Evolutionary conservation across 768 basidiomycete genomes (phyloP).

Genomic region (Russula sp.): DNA sequence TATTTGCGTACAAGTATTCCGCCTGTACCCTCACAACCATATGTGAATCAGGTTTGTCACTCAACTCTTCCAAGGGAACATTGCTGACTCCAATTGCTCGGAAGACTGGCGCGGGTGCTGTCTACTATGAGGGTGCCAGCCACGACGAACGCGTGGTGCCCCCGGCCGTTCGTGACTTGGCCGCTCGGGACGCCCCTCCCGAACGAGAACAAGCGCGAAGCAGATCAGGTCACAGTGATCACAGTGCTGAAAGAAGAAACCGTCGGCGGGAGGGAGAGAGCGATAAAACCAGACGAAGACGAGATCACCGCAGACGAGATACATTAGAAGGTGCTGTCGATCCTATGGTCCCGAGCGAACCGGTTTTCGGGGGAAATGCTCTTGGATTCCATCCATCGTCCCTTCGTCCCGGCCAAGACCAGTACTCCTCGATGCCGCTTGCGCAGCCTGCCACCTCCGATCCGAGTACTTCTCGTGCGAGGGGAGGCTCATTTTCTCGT

Average conservation of each 20-base stretch:
- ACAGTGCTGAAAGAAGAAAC: slow-evolving; percentile 18
- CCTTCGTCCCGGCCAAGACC: slow-evolving; percentile 14
- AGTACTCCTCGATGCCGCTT: slow-evolving; percentile 9
- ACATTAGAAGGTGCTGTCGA: slow-evolving; percentile 6
- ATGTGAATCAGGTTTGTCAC: slow-evolving; percentile 22
- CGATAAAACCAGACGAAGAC: slow-evolving; percentile 13
- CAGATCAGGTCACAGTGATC: slow-evolving; percentile 20
- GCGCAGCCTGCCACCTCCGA: slow-evolving; percentile 8
- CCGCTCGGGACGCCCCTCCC: slow-evolving; percentile 4
- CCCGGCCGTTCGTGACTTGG: slow-evolving; percentile 14
- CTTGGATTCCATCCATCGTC: slow-evolving; percentile 19
- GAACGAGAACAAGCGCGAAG: slow-evolving; percentile 19
- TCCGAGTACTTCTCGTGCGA: slow-evolving; percentile 10
- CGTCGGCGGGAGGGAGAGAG: slow-evolving; percentile 23
- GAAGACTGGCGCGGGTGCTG: slow-evolving; percentile 24
- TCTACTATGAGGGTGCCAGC: slow-evolving; percentile 23
- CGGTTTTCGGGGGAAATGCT: slow-evolving; percentile 9
- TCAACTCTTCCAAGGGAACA: background rate
- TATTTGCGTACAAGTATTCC: slow-evolving; percentile 21
- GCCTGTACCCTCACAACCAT: slow-evolving; percentile 13
- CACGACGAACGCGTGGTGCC: slow-evolving; percentile 26
- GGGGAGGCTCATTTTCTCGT: slow-evolving; percentile 1
- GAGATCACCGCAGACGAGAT: slow-evolving; percentile 20
- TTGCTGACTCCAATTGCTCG: background rate
- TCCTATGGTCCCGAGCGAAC: background rate